Percentiles rank a stretch among this genome's conserved stretches.
Evolutionary conservation across 148 eudicot genomes (phyloP).

Genomic region (Drosera capensis): DNA sequence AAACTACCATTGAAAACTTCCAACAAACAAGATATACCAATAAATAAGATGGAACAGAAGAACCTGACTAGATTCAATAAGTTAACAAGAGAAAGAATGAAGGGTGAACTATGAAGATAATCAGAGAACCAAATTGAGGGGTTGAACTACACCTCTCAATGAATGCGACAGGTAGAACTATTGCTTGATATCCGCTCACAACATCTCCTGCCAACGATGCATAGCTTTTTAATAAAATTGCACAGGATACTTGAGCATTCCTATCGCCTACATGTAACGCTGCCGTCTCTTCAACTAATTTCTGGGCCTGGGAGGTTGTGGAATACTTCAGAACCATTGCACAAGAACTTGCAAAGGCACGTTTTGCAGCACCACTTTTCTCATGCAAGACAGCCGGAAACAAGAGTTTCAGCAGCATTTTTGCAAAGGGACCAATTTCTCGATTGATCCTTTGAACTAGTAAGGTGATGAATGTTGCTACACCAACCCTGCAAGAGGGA

Average conservation of each 20-base stretch:
- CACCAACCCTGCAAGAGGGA: slow-evolving; percentile 66
- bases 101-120: neutral
- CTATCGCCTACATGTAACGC: slow-evolving; percentile 74
- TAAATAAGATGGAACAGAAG: neutral
- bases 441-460: slow-evolving; percentile 78
- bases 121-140: slow-evolving; percentile 2
- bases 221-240: slow-evolving; percentile 66
- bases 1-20: too few relatives aligned
- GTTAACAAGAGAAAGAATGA: neutral
- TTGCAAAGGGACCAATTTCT: slow-evolving; percentile 66
- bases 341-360: slow-evolving; percentile 92
- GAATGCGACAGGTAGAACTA: slow-evolving; percentile 67
- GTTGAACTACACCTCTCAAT: slow-evolving; percentile 51
- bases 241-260: slow-evolving; percentile 81
- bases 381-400: slow-evolving; percentile 69
- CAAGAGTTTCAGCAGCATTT: slow-evolving; percentile 54
- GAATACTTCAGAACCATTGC: slow-evolving; percentile 75
- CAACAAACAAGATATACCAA: too few relatives aligned
- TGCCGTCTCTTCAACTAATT: slow-evolving; percentile 64
- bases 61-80: neutral
- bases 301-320: slow-evolving; percentile 56
- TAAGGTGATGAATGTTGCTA: slow-evolving; percentile 75
- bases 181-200: slow-evolving; percentile 57
- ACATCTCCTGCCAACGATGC: slow-evolving; percentile 66
- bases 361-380: slow-evolving; percentile 68